phyloP scores from a whole-genome alignment of 192 early-diverging fungal species.

The Podila horticola region DNA sequence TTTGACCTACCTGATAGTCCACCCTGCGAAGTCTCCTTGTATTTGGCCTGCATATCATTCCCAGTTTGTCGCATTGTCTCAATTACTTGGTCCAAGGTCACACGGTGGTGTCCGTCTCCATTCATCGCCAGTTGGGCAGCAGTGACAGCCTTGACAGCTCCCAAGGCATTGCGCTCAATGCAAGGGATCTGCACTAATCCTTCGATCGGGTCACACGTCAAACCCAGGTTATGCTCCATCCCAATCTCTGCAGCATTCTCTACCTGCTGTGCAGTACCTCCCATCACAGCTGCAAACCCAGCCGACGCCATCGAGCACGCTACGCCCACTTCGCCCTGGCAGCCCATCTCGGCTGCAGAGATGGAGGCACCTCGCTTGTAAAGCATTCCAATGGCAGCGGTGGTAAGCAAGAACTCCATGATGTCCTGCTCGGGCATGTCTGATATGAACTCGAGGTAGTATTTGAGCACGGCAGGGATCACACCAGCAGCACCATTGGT shows the following conservation, averaged over 20 bases:
- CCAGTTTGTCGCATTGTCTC: slow-evolving; percentile 95
- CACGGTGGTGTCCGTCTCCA: slow-evolving; percentile 88
- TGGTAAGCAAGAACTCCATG: slow-evolving; percentile 92
- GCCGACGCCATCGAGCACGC: slow-evolving; percentile 97
- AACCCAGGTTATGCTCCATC: slow-evolving; percentile 88
- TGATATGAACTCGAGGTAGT: slow-evolving; percentile 94
- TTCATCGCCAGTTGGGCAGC: slow-evolving; percentile 95
- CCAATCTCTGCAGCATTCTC: slow-evolving; percentile 98
- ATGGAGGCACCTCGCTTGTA: slow-evolving; percentile 96
- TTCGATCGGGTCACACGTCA: slow-evolving; percentile 89
- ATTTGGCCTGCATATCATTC: slow-evolving; percentile 92
- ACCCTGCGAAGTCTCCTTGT: slow-evolving; percentile 97
- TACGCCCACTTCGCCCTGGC: slow-evolving; percentile 97
- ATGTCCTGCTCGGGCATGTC: slow-evolving; percentile 84
- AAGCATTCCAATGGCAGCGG: slow-evolving; percentile 95
- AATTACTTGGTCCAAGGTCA: slow-evolving; percentile 94
- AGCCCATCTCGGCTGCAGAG: slow-evolving; percentile 96
- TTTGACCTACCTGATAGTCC: slow-evolving; percentile 85
- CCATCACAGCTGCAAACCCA: slow-evolving; percentile 95
- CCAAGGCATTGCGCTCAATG: slow-evolving; percentile 94
- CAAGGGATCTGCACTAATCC: slow-evolving; percentile 95
- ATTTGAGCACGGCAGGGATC: slow-evolving; percentile 94
- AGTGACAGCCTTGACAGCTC: slow-evolving; percentile 95
- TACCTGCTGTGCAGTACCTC: slow-evolving; percentile 86
- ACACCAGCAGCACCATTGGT: slow-evolving; percentile 96